A percentile compares a stretch with the other conserved stretches of the same genome.
Conservation (phyloP, 2,329 filamentous ascomycete genomes). For the Lasiodiplodia sp. region DNA sequence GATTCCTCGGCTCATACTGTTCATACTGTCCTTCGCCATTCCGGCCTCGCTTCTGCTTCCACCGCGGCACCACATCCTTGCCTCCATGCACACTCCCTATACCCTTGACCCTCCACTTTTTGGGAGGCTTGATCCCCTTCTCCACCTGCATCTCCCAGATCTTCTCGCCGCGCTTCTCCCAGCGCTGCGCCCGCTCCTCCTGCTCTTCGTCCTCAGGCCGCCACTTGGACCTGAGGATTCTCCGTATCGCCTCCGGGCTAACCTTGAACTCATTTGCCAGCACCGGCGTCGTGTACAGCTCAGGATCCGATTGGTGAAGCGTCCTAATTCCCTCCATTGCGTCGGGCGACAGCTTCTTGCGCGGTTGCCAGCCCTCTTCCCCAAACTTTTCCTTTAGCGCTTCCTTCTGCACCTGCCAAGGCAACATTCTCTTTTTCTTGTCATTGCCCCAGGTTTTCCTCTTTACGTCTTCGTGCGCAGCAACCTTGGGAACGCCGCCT, state of each 20-base stretch:
- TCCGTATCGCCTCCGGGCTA: constrained; percentile 84
- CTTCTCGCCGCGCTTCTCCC: constrained; percentile 57
- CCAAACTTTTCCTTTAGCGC: constrained; percentile 80
- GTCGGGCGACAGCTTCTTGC: constrained; percentile 89
- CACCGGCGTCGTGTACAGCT: constrained; percentile 75
- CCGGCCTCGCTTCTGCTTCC: constrained; percentile 1
- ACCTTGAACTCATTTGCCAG: constrained; percentile 83
- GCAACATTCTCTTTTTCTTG: constrained; percentile 44
- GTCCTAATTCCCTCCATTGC: constrained; percentile 88
- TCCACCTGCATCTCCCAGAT: constrained; percentile 58
- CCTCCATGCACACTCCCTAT: constrained; percentile 35
- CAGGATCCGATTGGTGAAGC: constrained; percentile 78
- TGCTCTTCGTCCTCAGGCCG: constrained; percentile 60
- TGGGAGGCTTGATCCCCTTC: constrained; percentile 63
- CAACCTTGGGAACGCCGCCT: neutral
- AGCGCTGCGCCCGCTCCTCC: constrained; percentile 52
- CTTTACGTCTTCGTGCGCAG: neutral
- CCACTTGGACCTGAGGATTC: constrained; percentile 86
- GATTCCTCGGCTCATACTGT: neutral
- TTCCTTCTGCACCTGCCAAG: constrained; percentile 79
- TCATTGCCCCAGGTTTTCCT: neutral
- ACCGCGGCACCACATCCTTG: neutral
- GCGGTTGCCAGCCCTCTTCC: constrained; percentile 77
- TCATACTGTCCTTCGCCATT: neutral
- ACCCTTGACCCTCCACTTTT: constrained; percentile 58